Percentiles rank a stretch among this genome's conserved stretches.
Conservation (phyloP, 768 basidiomycete genomes). For the Serendipita vermifera region DNA sequence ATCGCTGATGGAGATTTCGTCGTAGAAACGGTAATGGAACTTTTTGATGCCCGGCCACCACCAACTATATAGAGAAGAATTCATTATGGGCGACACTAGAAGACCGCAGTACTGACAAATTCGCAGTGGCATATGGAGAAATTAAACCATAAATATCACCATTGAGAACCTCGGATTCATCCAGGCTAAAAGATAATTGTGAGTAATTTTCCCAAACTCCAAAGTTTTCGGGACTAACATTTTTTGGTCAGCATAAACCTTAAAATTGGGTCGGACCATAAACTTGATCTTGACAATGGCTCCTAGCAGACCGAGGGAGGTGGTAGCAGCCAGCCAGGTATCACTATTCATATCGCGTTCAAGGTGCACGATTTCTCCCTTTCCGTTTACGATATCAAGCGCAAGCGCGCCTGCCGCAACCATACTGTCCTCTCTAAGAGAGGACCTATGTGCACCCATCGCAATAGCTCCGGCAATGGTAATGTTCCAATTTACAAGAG, state of each 20-base stretch:
- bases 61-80: neutral
- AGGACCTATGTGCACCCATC: slow-evolving; percentile 14
- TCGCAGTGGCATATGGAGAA: slow-evolving; percentile 13
- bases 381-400: slow-evolving; percentile 13
- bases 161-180: slow-evolving; percentile 13
- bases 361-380: slow-evolving; percentile 14
- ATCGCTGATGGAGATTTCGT: slow-evolving; percentile 8
- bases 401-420: slow-evolving; percentile 12
- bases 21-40: slow-evolving; percentile 13
- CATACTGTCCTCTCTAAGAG: slow-evolving; percentile 12
- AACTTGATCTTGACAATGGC: slow-evolving; percentile 13
- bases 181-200: slow-evolving; percentile 1
- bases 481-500: slow-evolving; percentile 12
- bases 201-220: neutral
- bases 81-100: neutral
- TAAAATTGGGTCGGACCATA: slow-evolving; percentile 12
- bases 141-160: slow-evolving; percentile 13
- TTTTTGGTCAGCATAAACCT: slow-evolving; percentile 14
- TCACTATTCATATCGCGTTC: slow-evolving; percentile 12
- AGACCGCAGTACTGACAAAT: slow-evolving; percentile 12
- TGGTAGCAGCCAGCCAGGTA: slow-evolving; percentile 14
- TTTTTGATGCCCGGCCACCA: slow-evolving; percentile 14
- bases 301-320: slow-evolving; percentile 13
- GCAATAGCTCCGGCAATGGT: slow-evolving; percentile 14
- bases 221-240: neutral